A percentile compares a stretch with the other conserved stretches of the same genome.
Evolutionary conservation across 305 asterid species (phyloP).

Genomic region (Euphrasia arctica): DNA sequence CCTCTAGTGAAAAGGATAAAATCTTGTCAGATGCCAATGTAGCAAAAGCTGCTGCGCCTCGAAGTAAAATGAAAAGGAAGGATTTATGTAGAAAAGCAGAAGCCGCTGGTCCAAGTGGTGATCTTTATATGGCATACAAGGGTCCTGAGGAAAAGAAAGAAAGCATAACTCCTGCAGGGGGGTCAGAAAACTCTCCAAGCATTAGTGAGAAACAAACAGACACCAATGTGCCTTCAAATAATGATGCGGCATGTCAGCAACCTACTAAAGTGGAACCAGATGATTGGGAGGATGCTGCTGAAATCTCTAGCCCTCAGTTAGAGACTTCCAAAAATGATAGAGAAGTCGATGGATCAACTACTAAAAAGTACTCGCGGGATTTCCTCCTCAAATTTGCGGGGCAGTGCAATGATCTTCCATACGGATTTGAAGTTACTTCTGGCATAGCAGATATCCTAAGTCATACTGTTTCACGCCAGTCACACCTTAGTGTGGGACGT

Average conservation of each 20-base stretch:
- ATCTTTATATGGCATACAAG: conserved; percentile 81
- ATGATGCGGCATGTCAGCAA: conserved; percentile 35
- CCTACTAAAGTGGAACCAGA: conserved; percentile 69
- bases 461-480: conserved; percentile 32
- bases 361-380: conserved; percentile 67
- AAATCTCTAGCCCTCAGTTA: conserved; percentile 55
- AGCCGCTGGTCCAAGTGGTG: conserved; percentile 68
- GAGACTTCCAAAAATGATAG: conserved; percentile 37
- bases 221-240: conserved; percentile 35
- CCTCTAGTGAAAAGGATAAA: conserved; percentile 44
- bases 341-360: conserved; percentile 27
- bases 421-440: conserved; percentile 43
- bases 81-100: conserved; percentile 60
- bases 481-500: conserved; percentile 60
- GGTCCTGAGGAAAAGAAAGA: conserved; percentile 84
- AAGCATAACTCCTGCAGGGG: conserved; percentile 34
- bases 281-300: conserved; percentile 96
- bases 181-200: conserved; percentile 37
- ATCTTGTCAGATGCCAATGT: conserved; percentile 42
- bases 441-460: conserved; percentile 35
- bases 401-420: conserved; percentile 55
- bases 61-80: conserved; percentile 43
- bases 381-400: conserved; percentile 62
- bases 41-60: conserved; percentile 38
- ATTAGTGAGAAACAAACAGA: conserved; percentile 33